Conservation (phyloP, 2,329 filamentous ascomycete species). For the Aspergillus tubingensis region DNA sequence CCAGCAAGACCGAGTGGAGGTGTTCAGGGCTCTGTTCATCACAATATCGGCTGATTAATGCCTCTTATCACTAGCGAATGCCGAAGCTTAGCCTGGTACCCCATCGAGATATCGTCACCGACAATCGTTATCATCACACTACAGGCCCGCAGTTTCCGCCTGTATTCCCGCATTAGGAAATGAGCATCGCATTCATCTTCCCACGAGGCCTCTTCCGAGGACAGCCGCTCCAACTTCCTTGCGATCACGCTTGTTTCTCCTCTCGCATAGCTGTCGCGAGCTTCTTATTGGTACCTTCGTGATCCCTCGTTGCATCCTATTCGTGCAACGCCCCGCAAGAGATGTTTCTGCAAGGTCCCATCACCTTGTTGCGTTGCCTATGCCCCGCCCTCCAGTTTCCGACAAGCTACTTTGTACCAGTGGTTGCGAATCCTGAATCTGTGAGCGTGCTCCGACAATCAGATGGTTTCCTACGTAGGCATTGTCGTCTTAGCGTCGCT, state of each 20-base stretch:
- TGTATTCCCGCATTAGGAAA: background rate
- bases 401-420: background rate
- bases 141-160: background rate
- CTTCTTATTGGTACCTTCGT: background rate
- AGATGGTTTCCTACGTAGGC: background rate
- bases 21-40: background rate
- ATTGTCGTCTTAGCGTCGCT: background rate
- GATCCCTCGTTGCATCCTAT: background rate
- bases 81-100: background rate
- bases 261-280: background rate
- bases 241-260: background rate
- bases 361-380: background rate
- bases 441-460: background rate
- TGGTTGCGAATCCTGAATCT: background rate
- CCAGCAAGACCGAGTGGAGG: background rate
- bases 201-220: background rate
- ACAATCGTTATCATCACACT: conserved; percentile 2
- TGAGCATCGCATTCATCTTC: background rate
- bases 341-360: conserved; percentile 5
- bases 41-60: background rate
- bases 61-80: background rate
- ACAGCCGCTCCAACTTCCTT: background rate
- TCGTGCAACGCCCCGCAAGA: background rate
- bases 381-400: background rate
- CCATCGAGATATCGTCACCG: background rate